Conservation (phyloP, 208 protist genomes). For the Herpetomonas samuelpessoai region DNA sequence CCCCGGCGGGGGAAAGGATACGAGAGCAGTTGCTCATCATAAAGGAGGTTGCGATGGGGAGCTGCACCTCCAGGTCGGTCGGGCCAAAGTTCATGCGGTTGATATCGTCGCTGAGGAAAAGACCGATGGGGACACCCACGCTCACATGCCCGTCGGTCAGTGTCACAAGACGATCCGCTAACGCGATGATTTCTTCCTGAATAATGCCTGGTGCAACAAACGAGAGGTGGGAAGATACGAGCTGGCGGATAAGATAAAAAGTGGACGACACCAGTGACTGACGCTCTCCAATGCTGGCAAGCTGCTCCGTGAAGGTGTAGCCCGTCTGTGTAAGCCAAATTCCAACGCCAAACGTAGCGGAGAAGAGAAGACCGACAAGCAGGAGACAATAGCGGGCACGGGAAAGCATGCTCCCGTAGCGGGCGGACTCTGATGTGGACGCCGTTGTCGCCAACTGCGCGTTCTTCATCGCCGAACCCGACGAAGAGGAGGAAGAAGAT, state of each 20-base stretch:
- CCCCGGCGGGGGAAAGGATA: background rate
- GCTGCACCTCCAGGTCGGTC: background rate
- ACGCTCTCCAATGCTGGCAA: background rate
- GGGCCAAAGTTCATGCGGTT: conserved; percentile 11
- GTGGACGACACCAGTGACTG: background rate
- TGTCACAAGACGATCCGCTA: background rate
- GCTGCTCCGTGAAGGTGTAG: conserved; percentile 9
- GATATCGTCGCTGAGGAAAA: background rate
- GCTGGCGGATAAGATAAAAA: conserved; percentile 8
- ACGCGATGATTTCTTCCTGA: background rate
- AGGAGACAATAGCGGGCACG: conserved; percentile 2
- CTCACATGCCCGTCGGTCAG: background rate
- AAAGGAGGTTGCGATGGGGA: conserved; percentile 3
- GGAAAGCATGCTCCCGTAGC: conserved; percentile 8
- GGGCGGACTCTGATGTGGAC: conserved; percentile 1
- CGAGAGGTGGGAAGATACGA: background rate
- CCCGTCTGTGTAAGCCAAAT: conserved; percentile 14
- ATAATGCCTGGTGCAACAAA: background rate
- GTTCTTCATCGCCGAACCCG: background rate
- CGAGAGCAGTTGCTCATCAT: conserved; percentile 10
- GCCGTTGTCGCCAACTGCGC: background rate
- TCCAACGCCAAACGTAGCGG: conserved; percentile 7
- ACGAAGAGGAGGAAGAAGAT: too few relatives aligned
- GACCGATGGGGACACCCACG: conserved; percentile 6
- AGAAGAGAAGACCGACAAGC: conserved; percentile 7